A percentile compares a stretch with the other conserved stretches of the same genome.
Conservation (phyloP, 2,329 filamentous ascomycete genomes). For the Juglanconis juglandina region DNA sequence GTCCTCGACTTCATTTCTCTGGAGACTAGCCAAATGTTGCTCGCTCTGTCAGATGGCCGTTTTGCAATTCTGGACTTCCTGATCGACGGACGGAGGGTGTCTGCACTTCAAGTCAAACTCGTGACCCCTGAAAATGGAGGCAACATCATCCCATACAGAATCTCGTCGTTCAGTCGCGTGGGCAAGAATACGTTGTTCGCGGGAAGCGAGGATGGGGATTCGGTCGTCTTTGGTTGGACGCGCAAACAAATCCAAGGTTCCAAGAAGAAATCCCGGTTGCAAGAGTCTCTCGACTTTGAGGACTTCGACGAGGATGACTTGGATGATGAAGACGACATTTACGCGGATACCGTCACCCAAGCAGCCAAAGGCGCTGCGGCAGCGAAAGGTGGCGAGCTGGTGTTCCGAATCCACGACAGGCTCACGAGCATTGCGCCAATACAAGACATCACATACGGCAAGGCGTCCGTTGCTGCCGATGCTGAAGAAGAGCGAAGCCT, state of each 20-base stretch:
- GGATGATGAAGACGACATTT: constrained; percentile 63
- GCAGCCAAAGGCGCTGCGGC: constrained; percentile 35
- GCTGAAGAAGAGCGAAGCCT: constrained; percentile 42
- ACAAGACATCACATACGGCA: constrained; percentile 68
- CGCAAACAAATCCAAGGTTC: constrained; percentile 59
- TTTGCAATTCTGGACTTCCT: constrained; percentile 76
- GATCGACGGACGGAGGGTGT: constrained; percentile 87
- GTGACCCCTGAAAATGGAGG: constrained; percentile 64
- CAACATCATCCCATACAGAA: constrained; percentile 54
- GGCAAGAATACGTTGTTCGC: constrained; percentile 72
- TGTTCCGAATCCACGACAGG: constrained; percentile 73
- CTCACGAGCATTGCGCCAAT: constrained; percentile 78
- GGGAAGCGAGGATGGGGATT: constrained; percentile 81
- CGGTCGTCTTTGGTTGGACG: constrained; percentile 76
- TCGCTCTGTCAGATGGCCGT: constrained; percentile 73
- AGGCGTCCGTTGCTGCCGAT: constrained; percentile 41
- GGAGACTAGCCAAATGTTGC: constrained; percentile 77
- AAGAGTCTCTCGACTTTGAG: constrained; percentile 51
- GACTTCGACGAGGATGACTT: constrained; percentile 47
- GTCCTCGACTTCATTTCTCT: constrained; percentile 71
- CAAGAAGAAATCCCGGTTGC: constrained; percentile 59
- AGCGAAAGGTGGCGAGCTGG: constrained; percentile 59
- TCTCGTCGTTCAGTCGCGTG: constrained; percentile 68
- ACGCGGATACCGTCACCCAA: constrained; percentile 47
- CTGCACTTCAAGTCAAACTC: constrained; percentile 71